phyloP scores from a whole-genome alignment of 768 basidiomycete genomes.

The Baorangia bicolor region DNA sequence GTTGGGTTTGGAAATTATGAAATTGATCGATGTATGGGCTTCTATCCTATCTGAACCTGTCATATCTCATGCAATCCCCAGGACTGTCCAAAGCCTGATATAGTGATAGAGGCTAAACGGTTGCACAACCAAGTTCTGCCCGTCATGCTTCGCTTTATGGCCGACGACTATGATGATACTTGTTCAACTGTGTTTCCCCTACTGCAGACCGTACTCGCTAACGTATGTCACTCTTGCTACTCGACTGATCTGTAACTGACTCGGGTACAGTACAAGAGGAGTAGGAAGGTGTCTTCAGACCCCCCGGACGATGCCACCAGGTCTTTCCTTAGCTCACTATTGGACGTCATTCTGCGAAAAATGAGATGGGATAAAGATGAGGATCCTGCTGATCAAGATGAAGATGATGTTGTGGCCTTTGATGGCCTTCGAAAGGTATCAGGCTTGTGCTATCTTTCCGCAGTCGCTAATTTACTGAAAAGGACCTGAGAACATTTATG shows the following conservation, averaged over 20 bases:
- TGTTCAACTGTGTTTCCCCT: conserved; percentile 82
- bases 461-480: conserved; percentile 14
- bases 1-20: conserved; percentile 78
- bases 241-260: conserved; percentile 1
- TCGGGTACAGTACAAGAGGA: conserved; percentile 73
- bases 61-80: conserved; percentile 27
- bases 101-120: conserved; percentile 61
- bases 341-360: conserved; percentile 80
- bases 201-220: conserved; percentile 68
- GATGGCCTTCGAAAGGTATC: conserved; percentile 80
- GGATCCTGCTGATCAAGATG: conserved; percentile 80
- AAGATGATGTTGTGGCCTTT: conserved; percentile 82
- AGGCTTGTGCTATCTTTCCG: conserved; percentile 13
- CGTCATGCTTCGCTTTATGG: conserved; percentile 83
- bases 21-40: conserved; percentile 69
- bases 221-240: conserved; percentile 45
- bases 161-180: conserved; percentile 88
- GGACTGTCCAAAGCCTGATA: conserved; percentile 59
- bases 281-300: conserved; percentile 56
- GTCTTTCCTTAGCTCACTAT: conserved; percentile 73
- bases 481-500: conserved; percentile 85
- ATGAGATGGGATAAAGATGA: conserved; percentile 88
- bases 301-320: conserved; percentile 66
- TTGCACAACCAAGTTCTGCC: conserved; percentile 72
- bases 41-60: neutral